These are phyloP conservation scores for Hypoxylon intermedium DNA, from an alignment of 495 filamentous ascomycete species.

Conservation along the genomic window DNA sequence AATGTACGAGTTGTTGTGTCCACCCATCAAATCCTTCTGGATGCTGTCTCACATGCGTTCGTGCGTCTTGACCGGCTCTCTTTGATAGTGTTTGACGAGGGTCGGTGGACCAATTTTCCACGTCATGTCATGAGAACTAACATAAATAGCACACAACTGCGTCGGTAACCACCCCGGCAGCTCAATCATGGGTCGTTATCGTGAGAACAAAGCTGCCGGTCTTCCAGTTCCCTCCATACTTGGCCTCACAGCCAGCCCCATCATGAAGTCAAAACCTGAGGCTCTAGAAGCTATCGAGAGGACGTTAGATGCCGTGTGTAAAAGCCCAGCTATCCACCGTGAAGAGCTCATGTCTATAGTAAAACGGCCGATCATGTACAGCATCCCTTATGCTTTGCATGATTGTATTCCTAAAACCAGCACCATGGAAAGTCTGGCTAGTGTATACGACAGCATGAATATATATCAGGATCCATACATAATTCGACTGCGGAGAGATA, in stretches of 20 bases:
- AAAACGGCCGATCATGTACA: conserved; percentile 68
- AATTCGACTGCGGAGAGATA: conserved; percentile 52
- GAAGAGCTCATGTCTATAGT: conserved; percentile 72
- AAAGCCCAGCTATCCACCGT: conserved; percentile 73
- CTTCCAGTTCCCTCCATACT: conserved; percentile 71
- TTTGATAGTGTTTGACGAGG: conserved; percentile 90
- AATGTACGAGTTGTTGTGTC: conserved; percentile 78
- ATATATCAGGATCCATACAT: conserved; percentile 77
- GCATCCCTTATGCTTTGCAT: conserved; percentile 53
- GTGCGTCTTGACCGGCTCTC: conserved; percentile 69
- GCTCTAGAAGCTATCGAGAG: conserved; percentile 69
- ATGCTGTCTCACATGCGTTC: conserved; percentile 83
- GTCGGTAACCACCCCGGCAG: conserved; percentile 68
- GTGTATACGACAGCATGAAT: conserved; percentile 57
- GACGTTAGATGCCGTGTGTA: conserved; percentile 76
- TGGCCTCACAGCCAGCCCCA: conserved; percentile 85
- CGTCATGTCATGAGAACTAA: conserved; percentile 1
- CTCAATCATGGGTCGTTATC: conserved; percentile 84
- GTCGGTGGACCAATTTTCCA: conserved; percentile 50
- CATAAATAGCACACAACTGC: conserved; percentile 71
- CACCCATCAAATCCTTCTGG: conserved; percentile 76
- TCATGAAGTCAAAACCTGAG: conserved; percentile 62
- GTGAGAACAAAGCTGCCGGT: conserved; percentile 43
- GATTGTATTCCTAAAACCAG: conserved; percentile 21
- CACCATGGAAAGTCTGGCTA: conserved; percentile 45